These are phyloP conservation scores for Dryas integrifolia DNA, from an alignment of 331 rosid genomes.

Conservation along the genomic window DNA sequence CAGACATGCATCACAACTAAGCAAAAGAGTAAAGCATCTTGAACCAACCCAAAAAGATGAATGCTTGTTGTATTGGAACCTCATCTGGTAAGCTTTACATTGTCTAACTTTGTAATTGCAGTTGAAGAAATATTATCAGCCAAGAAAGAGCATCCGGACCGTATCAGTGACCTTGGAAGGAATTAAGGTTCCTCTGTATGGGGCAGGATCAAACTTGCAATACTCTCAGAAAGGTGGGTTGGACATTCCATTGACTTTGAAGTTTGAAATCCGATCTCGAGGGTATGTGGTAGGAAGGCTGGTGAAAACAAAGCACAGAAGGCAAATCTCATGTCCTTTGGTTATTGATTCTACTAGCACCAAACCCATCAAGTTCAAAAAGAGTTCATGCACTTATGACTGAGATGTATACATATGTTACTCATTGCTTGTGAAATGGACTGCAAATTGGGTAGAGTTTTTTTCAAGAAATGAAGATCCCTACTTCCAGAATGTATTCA, in stretches of 20 bases:
- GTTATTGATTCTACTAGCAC: conserved; percentile 46
- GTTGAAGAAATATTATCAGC: conserved; percentile 80
- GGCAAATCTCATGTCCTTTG: conserved; percentile 60
- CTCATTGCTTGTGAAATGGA: not conserved
- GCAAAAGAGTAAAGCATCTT: no score
- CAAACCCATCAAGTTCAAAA: conserved; percentile 67
- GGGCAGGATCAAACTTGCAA: conserved; percentile 62
- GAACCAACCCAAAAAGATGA: not conserved
- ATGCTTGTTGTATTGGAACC: not conserved
- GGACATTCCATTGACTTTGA: conserved; percentile 55
- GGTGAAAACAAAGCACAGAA: conserved; percentile 61
- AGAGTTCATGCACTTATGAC: conserved; percentile 58
- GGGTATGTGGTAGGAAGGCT: conserved; percentile 80
- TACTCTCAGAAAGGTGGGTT: conserved; percentile 43
- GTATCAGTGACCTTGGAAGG: conserved; percentile 68
- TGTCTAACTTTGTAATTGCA: conserved; percentile 31
- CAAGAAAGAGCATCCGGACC: conserved; percentile 61
- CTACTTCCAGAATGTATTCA: not conserved
- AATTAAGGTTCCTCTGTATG: conserved; percentile 74
- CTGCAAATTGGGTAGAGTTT: conserved; percentile 8
- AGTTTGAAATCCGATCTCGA: conserved; percentile 53
- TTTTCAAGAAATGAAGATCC: not conserved
- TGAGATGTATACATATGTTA: conserved; percentile 17
- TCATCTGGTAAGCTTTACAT: not conserved
- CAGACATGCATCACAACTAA: no score